Evolutionary conservation across 2,329 filamentous ascomycete genomes (phyloP).

Genomic region (Clarireedia paspali): DNA sequence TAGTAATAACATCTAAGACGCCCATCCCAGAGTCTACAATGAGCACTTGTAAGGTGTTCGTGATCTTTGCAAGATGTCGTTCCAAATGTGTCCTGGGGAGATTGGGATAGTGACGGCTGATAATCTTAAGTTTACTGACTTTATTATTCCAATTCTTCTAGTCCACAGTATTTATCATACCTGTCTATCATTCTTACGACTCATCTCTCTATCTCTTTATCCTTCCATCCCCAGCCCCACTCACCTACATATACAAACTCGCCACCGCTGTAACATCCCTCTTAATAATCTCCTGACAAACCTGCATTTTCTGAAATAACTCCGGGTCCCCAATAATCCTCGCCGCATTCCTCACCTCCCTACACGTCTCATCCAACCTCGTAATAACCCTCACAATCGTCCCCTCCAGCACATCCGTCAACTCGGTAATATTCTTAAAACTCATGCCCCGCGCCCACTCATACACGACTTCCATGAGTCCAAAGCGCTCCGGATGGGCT

Average conservation of each 20-base stretch:
- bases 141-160: too few species aligned
- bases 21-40: too few species aligned
- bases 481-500: slow-evolving; percentile 70
- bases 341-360: slow-evolving; percentile 95
- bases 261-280: slow-evolving; percentile 88
- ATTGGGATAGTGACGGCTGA: too few species aligned
- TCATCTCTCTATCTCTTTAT: neutral
- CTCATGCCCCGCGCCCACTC: slow-evolving; percentile 98
- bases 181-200: neutral
- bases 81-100: too few species aligned
- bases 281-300: slow-evolving; percentile 96
- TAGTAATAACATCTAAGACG: too few species aligned
- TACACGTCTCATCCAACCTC: slow-evolving; percentile 86
- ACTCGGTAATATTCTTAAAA: slow-evolving; percentile 92
- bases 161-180: too few species aligned
- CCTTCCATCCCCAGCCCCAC: neutral
- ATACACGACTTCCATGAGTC: slow-evolving; percentile 94
- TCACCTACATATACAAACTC: slow-evolving; percentile 72
- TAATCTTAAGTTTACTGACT: too few species aligned
- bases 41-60: too few species aligned
- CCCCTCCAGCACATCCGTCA: slow-evolving; percentile 94
- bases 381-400: slow-evolving; percentile 96
- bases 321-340: slow-evolving; percentile 90
- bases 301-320: slow-evolving; percentile 93
- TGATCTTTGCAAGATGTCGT: too few species aligned